Conservation (phyloP, 768 basidiomycete genomes). For the Hydnum rufescens region DNA sequence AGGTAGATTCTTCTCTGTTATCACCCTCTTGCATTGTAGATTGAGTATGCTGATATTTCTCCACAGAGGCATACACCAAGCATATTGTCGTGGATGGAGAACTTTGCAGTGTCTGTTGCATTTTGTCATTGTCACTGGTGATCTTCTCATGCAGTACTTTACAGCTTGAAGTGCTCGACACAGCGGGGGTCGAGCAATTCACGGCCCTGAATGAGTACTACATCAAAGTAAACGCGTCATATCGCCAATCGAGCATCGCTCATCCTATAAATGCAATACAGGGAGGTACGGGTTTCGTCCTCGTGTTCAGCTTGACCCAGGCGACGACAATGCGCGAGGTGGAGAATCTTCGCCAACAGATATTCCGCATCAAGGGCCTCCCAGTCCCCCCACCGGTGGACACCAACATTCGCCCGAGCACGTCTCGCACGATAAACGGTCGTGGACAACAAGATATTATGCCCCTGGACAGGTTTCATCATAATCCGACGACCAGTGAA, state of each 20-base stretch:
- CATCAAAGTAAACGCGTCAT: slow-evolving; percentile 7
- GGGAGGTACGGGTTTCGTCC: slow-evolving; percentile 48
- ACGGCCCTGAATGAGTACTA: slow-evolving; percentile 8
- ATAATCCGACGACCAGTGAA: not conserved
- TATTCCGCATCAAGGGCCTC: slow-evolving; percentile 51
- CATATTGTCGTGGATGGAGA: slow-evolving; percentile 7
- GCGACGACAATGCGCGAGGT: slow-evolving; percentile 66
- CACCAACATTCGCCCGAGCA: slow-evolving; percentile 22
- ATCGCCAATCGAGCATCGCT: not conserved
- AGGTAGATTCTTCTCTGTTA: not conserved
- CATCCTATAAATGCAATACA: not conserved
- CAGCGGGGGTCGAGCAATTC: slow-evolving; percentile 10
- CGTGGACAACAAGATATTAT: not conserved
- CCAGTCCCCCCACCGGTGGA: not conserved
- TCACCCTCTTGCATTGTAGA: not conserved
- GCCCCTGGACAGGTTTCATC: not conserved
- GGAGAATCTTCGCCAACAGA: slow-evolving; percentile 61
- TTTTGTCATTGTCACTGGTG: not conserved
- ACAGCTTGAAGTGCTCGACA: slow-evolving; percentile 8
- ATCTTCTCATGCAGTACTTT: not conserved
- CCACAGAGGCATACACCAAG: slow-evolving; percentile 8
- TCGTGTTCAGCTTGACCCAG: slow-evolving; percentile 70
- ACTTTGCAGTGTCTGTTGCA: not conserved
- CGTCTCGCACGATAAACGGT: slow-evolving; percentile 20
- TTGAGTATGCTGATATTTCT: not conserved